Conservation (phyloP, 345 rosid species). For the Dipteronia sinensis region DNA sequence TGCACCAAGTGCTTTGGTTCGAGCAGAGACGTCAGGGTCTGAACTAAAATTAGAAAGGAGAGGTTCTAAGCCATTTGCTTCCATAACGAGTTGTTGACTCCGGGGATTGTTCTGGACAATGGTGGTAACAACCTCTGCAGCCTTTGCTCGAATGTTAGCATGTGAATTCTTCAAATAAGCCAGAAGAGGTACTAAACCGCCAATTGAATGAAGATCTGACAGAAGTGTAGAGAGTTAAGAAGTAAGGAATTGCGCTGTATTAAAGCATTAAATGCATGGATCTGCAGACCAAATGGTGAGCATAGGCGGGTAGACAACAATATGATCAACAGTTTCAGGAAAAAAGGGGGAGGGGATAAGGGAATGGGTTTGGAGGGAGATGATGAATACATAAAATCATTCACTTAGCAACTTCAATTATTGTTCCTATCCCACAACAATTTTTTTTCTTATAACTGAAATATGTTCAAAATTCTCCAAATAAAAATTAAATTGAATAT, state of each 20-base stretch:
- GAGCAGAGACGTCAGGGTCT: constrained; percentile 65
- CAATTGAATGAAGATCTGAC: constrained; percentile 87
- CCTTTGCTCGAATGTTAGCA: constrained; percentile 79
- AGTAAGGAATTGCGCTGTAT: background rate
- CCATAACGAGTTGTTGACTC: constrained; percentile 91
- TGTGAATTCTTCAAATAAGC: constrained; percentile 71
- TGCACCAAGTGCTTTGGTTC: constrained; percentile 87
- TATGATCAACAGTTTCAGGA: background rate
- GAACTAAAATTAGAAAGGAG: constrained; percentile 63
- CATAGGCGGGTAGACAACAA: background rate
- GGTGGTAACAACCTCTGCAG: constrained; percentile 84
- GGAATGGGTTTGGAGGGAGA: background rate
- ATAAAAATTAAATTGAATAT: too few species aligned
- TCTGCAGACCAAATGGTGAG: background rate
- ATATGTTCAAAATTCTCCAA: background rate
- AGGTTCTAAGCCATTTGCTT: constrained; percentile 88
- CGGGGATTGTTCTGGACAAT: constrained; percentile 91
- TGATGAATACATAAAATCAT: background rate
- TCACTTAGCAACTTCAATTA: background rate
- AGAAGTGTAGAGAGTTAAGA: background rate
- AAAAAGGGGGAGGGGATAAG: too few species aligned
- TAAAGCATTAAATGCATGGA: background rate
- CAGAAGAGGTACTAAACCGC: constrained; percentile 89
- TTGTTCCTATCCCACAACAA: background rate
- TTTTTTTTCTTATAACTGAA: too few species aligned